Evolutionary conservation across 1,284 basidiomycete genomes (phyloP), one percentile per base, ranked within the genome.

Genomic region (Bjerkandera adusta): DNA sequence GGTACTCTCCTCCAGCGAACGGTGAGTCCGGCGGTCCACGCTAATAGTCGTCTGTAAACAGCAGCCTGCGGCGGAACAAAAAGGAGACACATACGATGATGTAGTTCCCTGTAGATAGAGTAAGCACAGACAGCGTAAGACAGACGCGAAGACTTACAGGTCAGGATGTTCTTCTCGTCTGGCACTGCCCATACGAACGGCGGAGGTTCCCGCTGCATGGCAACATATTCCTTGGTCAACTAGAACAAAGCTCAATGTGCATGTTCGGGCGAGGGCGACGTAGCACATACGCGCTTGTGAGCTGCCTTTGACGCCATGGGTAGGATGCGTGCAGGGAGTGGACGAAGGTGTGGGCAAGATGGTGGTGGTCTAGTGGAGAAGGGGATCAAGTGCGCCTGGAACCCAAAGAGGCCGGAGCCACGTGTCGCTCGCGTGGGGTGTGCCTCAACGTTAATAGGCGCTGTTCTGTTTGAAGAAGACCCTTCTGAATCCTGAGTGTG

Each of bases 131-230:
- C 8, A 27, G 21, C 24, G 29, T 18, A 38, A 16, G 18, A 37
- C 29, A 35, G 34, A 38, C 29, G 36, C 38, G 39, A 34, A 36
- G 26, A 74, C 88, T 65, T 62, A 91, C 88, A 92, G 46, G 75
- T 88, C 36, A 97, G 69, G 55, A 97, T 94, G 67, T 97, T 95
- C 82, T 93, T 95, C 77, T 97, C 94, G 58, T 96, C 92, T 22
- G 94, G 94, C 35, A 81, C 79, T 34, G 93, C 93, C 85, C 90
- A 95, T 37, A 96, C 86, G 67, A 93, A 96, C 49, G 93, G 93
- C 2, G 94, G 94, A 21, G 94, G 91, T 52, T 92, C 89, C 64
- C 75, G 89, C 70, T 95, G 92, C 93, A 97, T 97, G 43, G 80
- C 72, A 61, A 92, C 80, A 68, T 89, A 95, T 76, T 97, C 94